Evolutionary conservation across 805 yeast species (phyloP).

Genomic region (Metschnikowia baotianmanensis): DNA sequence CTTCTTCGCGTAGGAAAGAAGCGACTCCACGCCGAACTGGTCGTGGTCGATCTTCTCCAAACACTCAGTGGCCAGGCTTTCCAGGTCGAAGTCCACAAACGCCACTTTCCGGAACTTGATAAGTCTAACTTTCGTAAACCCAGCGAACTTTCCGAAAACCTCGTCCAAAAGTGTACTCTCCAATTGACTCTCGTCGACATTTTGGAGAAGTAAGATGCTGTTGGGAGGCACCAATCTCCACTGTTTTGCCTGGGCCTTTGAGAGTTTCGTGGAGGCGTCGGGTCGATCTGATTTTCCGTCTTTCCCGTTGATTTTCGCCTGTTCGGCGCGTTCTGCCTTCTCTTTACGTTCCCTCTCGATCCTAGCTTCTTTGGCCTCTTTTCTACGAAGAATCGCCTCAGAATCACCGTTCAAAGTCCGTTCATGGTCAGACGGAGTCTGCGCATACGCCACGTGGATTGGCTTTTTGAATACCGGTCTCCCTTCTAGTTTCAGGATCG

Average conservation of each 20-base stretch:
- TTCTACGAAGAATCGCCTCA: constrained; percentile 16
- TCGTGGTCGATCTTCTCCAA: constrained; percentile 17
- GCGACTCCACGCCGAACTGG: constrained; percentile 22
- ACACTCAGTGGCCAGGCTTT: constrained; percentile 45
- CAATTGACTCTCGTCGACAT: constrained; percentile 46
- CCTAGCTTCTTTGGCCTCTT: constrained; percentile 23
- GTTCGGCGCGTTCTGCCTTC: too few relatives aligned
- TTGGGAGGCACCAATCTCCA: constrained; percentile 56
- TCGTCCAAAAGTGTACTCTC: constrained; percentile 33
- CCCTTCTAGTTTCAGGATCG: constrained; percentile 43
- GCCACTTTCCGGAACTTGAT: constrained; percentile 71
- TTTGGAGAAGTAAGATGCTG: constrained; percentile 64
- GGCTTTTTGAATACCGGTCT: constrained; percentile 45
- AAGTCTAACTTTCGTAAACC: constrained; percentile 64
- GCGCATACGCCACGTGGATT: constrained; percentile 45
- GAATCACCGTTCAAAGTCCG: constrained; percentile 11
- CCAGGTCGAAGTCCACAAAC: constrained; percentile 72
- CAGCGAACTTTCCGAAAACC: constrained; percentile 50
- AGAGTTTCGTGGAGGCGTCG: constrained; percentile 7
- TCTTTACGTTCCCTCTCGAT: constrained; percentile 19
- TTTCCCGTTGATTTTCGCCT: not conserved
- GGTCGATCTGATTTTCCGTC: constrained; percentile 1
- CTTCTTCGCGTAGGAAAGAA: constrained; percentile 37
- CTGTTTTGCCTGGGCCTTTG: constrained; percentile 16
- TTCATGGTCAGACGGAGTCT: constrained; percentile 43